Base-by-base conservation (phyloP, 2,329 filamentous ascomycete species). In the Thermothelomyces thermophilus region DNA sequence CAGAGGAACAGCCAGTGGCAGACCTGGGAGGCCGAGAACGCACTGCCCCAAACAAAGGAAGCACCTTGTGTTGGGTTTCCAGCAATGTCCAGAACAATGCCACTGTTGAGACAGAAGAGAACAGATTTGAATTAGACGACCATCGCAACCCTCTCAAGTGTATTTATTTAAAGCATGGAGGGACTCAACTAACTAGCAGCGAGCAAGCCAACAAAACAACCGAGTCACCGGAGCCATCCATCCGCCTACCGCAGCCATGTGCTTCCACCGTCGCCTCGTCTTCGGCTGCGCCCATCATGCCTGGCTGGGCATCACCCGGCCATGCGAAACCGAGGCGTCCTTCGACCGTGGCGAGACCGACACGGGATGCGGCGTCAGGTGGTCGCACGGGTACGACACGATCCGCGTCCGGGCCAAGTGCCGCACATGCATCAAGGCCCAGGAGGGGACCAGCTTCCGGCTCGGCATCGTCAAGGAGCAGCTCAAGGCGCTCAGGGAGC, bases 211-310 rank as follows among this genome's bases (percentile, higher is more conserved):
- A 16, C 37, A 28, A n/a, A n/a, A n/a, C n/a, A n/a, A n/a, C n/a
- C n/a, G n/a, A n/a, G n/a, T n/a, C n/a, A n/a, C n/a, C n/a, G n/a
- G n/a, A n/a, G n/a, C n/a, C n/a, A n/a, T n/a, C n/a, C n/a, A n/a
- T n/a, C n/a, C n/a, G n/a, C n/a, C n/a, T n/a, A 41, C 3, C 33
- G n/a, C 31, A 30, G 34, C 28, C 16, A 61, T 61, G 58, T 62
- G 60, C 33, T 53, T 53, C 49, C 56, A 61, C 51, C 33, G 43
- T 5, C 56, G 59, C 41, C 44, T 58, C 43, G 24, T 59, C 36
- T 58, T 56, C 41, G 17, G 2, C 45, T 60, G 59, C 49, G 46
- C 30, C 22, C 60, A 62, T 48, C 39, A 51, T 16, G 50, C 46
- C 31, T 56, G 50, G 43, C 42, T 53, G 1, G 36, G 31, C 16